These are phyloP conservation scores for Chloropicon primus DNA, from an alignment of 139 green algal genomes.

Conservation along the genomic window DNA sequence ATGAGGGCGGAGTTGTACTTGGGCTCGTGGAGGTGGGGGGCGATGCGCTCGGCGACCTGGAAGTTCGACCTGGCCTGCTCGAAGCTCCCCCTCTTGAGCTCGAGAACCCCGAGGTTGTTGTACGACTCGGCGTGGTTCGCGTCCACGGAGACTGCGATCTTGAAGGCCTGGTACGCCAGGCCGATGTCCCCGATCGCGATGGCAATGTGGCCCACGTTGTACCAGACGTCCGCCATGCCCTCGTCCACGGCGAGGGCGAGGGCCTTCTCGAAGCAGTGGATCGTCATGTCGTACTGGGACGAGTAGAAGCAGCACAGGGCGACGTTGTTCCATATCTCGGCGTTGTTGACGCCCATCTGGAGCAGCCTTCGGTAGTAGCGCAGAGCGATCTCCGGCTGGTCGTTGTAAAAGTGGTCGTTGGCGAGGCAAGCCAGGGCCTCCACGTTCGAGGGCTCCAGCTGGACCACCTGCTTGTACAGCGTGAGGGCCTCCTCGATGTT, in stretches of 20 bases:
- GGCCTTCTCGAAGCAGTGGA: constrained; percentile 50
- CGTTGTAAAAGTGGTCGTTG: constrained; percentile 62
- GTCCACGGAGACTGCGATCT: constrained; percentile 51
- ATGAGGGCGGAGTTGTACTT: constrained; percentile 59
- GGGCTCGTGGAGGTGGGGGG: constrained; percentile 42
- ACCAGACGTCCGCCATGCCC: constrained; percentile 1
- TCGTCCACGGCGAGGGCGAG: constrained; percentile 13
- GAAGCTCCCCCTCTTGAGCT: constrained; percentile 40
- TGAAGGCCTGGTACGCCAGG: constrained; percentile 43
- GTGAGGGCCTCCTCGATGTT: constrained; percentile 33
- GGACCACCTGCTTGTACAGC: constrained; percentile 31
- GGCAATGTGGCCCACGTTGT: constrained; percentile 31
- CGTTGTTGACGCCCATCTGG: constrained; percentile 55
- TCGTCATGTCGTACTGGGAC: constrained; percentile 63
- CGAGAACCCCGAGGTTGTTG: constrained; percentile 66
- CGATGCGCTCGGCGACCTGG: constrained; percentile 18
- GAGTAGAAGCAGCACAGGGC: constrained; percentile 71
- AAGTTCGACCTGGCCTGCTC: constrained; percentile 26
- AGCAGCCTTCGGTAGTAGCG: constrained; percentile 30
- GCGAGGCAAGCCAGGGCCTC: constrained; percentile 9
- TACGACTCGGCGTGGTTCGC: constrained; percentile 48
- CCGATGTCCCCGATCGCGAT: constrained; percentile 57
- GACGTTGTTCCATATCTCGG: constrained; percentile 69
- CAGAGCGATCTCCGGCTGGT: constrained; percentile 69
- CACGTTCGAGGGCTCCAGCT: background rate